A percentile compares a stretch with the other conserved stretches of the same genome.
phyloP scores from a whole-genome alignment of 495 filamentous ascomycete species.

The Symbiotaphrina buchneri region DNA sequence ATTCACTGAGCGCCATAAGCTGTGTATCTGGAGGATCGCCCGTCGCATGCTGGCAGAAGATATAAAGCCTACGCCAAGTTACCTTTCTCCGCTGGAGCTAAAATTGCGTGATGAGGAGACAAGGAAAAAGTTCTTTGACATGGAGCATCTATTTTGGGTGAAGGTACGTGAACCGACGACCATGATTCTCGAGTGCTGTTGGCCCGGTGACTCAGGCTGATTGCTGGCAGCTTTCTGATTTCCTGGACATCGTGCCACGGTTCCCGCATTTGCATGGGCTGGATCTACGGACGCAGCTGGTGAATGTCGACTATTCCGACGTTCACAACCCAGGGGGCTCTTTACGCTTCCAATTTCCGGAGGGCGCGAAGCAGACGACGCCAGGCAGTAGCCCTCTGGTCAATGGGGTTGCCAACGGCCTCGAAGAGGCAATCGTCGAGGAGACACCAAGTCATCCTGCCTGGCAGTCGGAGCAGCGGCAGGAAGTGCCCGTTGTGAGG shows the following conservation, averaged over 20 bases:
- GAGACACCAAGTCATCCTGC: too few species aligned
- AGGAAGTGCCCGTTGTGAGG: too few species aligned
- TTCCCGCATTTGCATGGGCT: conserved; percentile 3
- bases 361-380: too few species aligned
- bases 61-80: conserved; percentile 11
- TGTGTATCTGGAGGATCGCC: conserved; percentile 28
- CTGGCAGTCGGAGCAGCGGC: too few species aligned
- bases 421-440: too few species aligned
- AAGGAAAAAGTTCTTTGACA: conserved; percentile 13
- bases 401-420: too few species aligned
- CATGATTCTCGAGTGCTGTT: too few species aligned
- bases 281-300: not conserved
- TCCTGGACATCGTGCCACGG: conserved; percentile 3
- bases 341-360: too few species aligned
- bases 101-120: not conserved
- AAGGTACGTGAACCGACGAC: conserved; percentile 23
- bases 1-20: conserved; percentile 22
- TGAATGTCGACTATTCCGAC: not conserved
- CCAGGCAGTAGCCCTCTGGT: too few species aligned
- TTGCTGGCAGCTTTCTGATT: conserved; percentile 5
- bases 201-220: too few species aligned
- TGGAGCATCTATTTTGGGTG: conserved; percentile 54
- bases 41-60: conserved; percentile 24
- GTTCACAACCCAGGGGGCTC: not conserved
- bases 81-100: not conserved